A percentile compares a stretch with the other conserved stretches of the same genome.
Evolutionary conservation across 768 basidiomycete genomes (phyloP).

Genomic region (Naganishia friedmannii): DNA sequence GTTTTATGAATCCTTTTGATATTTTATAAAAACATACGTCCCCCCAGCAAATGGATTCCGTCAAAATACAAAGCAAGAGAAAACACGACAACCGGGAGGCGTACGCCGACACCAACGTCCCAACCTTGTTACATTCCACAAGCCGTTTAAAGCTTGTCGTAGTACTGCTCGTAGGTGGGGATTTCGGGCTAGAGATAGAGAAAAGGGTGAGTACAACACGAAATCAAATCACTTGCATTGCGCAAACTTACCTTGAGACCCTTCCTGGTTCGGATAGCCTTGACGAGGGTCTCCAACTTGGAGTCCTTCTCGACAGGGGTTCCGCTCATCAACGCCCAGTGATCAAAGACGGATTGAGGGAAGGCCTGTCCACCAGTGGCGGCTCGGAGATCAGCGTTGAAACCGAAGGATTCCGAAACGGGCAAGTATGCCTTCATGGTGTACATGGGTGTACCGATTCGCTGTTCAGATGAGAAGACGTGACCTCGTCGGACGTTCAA

Average conservation of each 20-base stretch:
- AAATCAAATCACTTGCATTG: not conserved
- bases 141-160: slow-evolving; percentile 72
- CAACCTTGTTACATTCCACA: slow-evolving; percentile 14
- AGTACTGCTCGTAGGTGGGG: slow-evolving; percentile 77
- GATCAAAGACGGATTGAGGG: slow-evolving; percentile 92
- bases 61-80: slow-evolving; percentile 27
- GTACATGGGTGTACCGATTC: slow-evolving; percentile 97
- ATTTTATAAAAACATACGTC: slow-evolving; percentile 23
- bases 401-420: slow-evolving; percentile 67
- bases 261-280: slow-evolving; percentile 80
- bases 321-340: slow-evolving; percentile 68
- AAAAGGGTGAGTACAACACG: slow-evolving; percentile 8
- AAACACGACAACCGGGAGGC: slow-evolving; percentile 23
- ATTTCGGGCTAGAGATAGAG: slow-evolving; percentile 69
- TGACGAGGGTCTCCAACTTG: slow-evolving; percentile 83
- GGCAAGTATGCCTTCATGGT: slow-evolving; percentile 65
- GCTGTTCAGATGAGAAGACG: slow-evolving; percentile 96
- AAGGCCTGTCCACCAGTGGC: slow-evolving; percentile 95
- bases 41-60: slow-evolving; percentile 21
- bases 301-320: slow-evolving; percentile 79
- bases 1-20: slow-evolving; percentile 21
- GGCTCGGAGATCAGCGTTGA: slow-evolving; percentile 91
- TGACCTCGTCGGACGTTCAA: slow-evolving; percentile 94
- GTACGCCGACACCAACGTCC: slow-evolving; percentile 17
- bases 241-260: slow-evolving; percentile 73